phyloP scores from a whole-genome alignment of 2,329 filamentous ascomycete genomes.

The Grosmannia clavigera region DNA sequence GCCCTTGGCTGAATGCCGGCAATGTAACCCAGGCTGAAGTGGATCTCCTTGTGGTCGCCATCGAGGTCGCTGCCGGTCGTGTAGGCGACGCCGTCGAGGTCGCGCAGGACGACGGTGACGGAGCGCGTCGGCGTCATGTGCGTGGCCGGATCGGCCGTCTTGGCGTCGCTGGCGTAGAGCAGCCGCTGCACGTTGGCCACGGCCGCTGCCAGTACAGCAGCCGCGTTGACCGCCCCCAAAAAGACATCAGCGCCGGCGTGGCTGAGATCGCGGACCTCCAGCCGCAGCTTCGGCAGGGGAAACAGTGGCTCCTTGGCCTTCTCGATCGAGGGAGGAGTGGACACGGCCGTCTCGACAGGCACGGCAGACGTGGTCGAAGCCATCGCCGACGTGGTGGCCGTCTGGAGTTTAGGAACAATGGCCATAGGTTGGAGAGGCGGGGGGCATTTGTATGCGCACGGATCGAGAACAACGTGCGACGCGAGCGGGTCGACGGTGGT shows the following conservation, averaged over 20 bases:
- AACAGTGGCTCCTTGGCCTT: constrained; percentile 17
- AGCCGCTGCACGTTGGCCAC: constrained; percentile 56
- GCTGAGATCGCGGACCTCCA: constrained; percentile 45
- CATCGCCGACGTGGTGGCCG: not conserved
- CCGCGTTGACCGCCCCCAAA: constrained; percentile 51
- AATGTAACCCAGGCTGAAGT: constrained; percentile 72
- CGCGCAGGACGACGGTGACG: constrained; percentile 68
- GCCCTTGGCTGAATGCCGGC: constrained; percentile 25
- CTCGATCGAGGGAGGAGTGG: not conserved
- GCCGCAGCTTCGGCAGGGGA: constrained; percentile 41
- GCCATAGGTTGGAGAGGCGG: not conserved
- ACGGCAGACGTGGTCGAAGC: not conserved
- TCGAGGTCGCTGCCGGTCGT: constrained; percentile 73
- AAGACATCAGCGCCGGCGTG: constrained; percentile 54
- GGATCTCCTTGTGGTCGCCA: constrained; percentile 82
- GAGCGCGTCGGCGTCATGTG: constrained; percentile 58
- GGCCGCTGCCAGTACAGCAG: constrained; percentile 47
- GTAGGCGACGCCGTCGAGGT: constrained; percentile 79
- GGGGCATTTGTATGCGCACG: not conserved
- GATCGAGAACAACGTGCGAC: not conserved
- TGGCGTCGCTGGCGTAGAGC: constrained; percentile 46
- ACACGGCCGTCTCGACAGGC: not conserved
- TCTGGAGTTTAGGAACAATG: not conserved
- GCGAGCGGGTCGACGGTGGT: too few relatives aligned
- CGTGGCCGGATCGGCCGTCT: constrained; percentile 26